Percentiles rank a stretch among this genome's conserved stretches.
Conservation (phyloP, 2,329 filamentous ascomycete species). For the Talaromyces sp. region DNA sequence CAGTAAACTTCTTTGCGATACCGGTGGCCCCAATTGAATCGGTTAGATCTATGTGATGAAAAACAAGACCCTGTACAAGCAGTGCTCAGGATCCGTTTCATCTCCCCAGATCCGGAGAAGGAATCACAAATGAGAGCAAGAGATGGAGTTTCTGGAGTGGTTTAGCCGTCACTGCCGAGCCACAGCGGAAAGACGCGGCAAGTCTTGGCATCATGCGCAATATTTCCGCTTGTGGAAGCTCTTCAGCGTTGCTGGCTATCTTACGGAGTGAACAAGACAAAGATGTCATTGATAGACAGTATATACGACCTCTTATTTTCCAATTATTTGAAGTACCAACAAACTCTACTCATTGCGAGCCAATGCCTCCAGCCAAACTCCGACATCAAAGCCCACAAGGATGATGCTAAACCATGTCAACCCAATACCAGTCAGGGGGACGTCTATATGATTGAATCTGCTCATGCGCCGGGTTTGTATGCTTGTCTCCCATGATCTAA, state of each 20-base stretch:
- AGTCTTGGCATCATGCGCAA: conserved; percentile 6
- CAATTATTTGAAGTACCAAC: not conserved
- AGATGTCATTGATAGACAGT: too few relatives aligned
- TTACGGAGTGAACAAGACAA: too few relatives aligned
- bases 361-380: not conserved
- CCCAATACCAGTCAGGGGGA: not conserved
- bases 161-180: not conserved
- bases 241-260: too few relatives aligned
- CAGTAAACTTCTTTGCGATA: not conserved
- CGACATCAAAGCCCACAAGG: not conserved
- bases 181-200: conserved; percentile 12
- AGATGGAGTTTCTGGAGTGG: not conserved
- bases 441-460: conserved; percentile 4
- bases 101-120: not conserved
- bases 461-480: not conserved
- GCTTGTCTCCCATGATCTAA: not conserved
- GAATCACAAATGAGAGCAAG: not conserved
- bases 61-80: not conserved
- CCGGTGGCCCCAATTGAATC: not conserved
- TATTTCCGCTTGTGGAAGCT: not conserved
- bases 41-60: not conserved
- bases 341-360: not conserved
- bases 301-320: not conserved
- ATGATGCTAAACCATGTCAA: conserved; percentile 1
- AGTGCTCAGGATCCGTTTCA: not conserved